Percentiles rank a stretch among this genome's conserved stretches.
Conservation (phyloP, 148 eudicot genomes). For the Polygonum maritimum region DNA sequence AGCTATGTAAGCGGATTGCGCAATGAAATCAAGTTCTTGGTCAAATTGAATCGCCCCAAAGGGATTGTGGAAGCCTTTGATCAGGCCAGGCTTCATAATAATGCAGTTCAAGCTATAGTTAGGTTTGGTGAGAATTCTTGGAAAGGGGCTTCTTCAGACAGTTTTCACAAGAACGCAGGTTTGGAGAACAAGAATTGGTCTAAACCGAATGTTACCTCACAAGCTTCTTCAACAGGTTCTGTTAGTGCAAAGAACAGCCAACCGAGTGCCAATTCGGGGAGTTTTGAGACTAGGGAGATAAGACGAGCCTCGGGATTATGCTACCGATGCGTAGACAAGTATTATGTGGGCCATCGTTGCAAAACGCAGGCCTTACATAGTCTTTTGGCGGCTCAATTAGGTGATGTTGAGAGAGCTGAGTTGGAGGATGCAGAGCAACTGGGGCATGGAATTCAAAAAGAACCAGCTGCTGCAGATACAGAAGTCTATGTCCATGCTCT, state of each 20-base stretch:
- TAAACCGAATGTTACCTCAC: background rate
- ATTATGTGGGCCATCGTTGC: background rate
- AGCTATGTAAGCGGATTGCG: background rate
- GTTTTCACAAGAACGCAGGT: background rate
- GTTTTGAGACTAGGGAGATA: background rate
- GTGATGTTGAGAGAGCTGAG: background rate
- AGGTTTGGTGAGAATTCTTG: background rate
- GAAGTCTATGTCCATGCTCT: too few relatives aligned
- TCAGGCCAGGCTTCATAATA: background rate
- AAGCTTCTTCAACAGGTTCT: too few relatives aligned
- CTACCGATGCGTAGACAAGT: background rate
- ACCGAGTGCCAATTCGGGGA: too few relatives aligned
- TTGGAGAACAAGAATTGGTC: too few relatives aligned
- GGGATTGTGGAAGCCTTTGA: background rate
- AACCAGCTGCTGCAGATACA: too few relatives aligned
- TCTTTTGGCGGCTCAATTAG: background rate
- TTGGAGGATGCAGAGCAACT: too few relatives aligned
- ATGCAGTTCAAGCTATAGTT: background rate
- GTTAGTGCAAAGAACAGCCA: too few relatives aligned
- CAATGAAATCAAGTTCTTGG: background rate
- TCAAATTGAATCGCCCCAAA: background rate
- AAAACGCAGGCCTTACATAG: background rate
- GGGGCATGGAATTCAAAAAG: too few relatives aligned
- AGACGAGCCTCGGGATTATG: background rate
- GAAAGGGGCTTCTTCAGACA: background rate